A percentile compares a stretch with the other conserved stretches of the same genome.
These are phyloP conservation scores for Cercospora sojina DNA, from an alignment of 2,329 filamentous ascomycete genomes.

Conservation along the genomic window DNA sequence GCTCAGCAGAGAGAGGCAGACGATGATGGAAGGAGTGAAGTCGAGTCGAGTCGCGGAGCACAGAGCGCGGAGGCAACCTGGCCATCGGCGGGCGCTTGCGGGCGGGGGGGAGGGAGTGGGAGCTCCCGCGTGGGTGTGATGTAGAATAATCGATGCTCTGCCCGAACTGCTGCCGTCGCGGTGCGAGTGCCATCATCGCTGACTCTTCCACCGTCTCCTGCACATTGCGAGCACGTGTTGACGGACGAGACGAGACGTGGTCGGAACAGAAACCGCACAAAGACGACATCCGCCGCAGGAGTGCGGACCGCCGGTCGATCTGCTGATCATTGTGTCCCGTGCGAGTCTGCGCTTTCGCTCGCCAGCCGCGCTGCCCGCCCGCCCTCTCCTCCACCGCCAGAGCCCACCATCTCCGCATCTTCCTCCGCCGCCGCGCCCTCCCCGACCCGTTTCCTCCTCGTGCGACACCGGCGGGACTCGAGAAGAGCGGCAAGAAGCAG, in stretches of 20 bases:
- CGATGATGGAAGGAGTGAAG: background rate
- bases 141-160: background rate
- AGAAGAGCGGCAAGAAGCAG: background rate
- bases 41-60: background rate
- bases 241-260: background rate
- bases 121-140: background rate
- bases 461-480: background rate
- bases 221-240: background rate
- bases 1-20: background rate
- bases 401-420: background rate
- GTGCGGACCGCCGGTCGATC: background rate
- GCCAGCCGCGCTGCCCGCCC: background rate
- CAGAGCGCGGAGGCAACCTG: background rate
- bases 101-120: background rate
- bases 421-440: background rate
- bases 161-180: background rate
- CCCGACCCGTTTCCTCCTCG: background rate
- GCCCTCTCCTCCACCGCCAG: background rate
- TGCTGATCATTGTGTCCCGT: constrained; percentile 1
- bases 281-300: background rate
- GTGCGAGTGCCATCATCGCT: background rate
- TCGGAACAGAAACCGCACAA: background rate
- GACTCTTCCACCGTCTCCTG: background rate
- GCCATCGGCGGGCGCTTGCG: background rate
- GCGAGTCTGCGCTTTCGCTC: background rate